phyloP scores from a whole-genome alignment of 768 basidiomycete species.

The Trametes maxima region DNA sequence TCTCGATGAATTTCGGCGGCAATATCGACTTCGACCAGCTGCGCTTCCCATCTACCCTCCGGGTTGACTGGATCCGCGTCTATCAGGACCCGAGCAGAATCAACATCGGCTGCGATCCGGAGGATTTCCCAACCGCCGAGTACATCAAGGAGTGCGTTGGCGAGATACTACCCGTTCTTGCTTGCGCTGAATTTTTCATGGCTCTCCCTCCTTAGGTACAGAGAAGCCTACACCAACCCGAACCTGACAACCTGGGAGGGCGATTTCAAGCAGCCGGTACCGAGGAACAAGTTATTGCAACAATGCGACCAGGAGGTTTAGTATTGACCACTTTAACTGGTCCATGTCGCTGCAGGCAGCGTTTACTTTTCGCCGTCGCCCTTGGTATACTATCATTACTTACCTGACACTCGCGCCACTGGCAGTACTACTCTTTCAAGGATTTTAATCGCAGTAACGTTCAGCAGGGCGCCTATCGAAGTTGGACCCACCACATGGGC shows the following conservation, averaged over 20 bases:
- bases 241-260: slow-evolving; percentile 52
- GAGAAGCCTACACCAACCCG: slow-evolving; percentile 72
- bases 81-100: slow-evolving; percentile 54
- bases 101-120: slow-evolving; percentile 72
- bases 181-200: too few relatives aligned
- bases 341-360: neutral
- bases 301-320: slow-evolving; percentile 33
- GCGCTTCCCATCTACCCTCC: slow-evolving; percentile 58
- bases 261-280: slow-evolving; percentile 48
- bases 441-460: too few relatives aligned
- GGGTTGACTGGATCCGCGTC: slow-evolving; percentile 82
- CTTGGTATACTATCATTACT: neutral
- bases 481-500: neutral
- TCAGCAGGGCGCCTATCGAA: neutral
- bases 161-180: neutral
- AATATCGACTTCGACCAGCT: slow-evolving; percentile 54
- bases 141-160: slow-evolving; percentile 72
- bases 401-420: too few relatives aligned
- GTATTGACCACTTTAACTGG: neutral
- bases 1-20: slow-evolving; percentile 60
- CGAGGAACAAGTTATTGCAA: slow-evolving; percentile 50
- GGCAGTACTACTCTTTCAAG: too few relatives aligned
- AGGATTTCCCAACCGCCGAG: slow-evolving; percentile 66
- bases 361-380: neutral
- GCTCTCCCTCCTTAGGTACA: slow-evolving; percentile 43